Evolutionary conservation across 2,329 filamentous ascomycete species (phyloP).

Genomic region (Aspergillus bombycis): DNA sequence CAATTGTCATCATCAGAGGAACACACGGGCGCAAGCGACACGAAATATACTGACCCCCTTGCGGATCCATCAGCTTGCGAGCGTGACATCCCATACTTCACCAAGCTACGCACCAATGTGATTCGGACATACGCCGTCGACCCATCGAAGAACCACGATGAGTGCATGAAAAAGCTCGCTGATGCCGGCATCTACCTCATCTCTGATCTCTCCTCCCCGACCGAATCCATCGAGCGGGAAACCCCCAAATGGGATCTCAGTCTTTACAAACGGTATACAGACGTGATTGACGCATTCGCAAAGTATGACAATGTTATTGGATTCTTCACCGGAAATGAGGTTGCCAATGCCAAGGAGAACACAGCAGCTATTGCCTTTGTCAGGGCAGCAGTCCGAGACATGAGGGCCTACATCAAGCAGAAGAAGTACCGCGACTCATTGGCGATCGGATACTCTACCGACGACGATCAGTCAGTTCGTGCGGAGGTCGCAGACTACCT

Average conservation of each 20-base stretch:
- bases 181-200: constrained; percentile 93
- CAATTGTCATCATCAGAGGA: constrained; percentile 45
- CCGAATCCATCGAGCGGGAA: constrained; percentile 81
- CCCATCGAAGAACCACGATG: constrained; percentile 73
- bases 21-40: constrained; percentile 53
- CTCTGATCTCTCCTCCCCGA: constrained; percentile 83
- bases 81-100: constrained; percentile 82
- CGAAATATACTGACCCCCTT: constrained; percentile 74
- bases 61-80: constrained; percentile 71
- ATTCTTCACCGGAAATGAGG: constrained; percentile 99
- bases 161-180: constrained; percentile 81
- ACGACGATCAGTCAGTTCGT: constrained; percentile 85
- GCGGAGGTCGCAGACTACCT: constrained; percentile 86
- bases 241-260: constrained; percentile 75
- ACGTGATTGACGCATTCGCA: constrained; percentile 77
- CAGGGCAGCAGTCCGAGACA: constrained; percentile 96
- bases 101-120: constrained; percentile 81
- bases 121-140: constrained; percentile 95
- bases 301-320: constrained; percentile 90
- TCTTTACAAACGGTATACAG: constrained; percentile 78
- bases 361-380: constrained; percentile 89
- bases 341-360: constrained; percentile 86
- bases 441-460: constrained; percentile 93
- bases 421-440: constrained; percentile 72
- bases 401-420: constrained; percentile 86